These are phyloP conservation scores for Talaromyces borbonicus DNA, from an alignment of 495 filamentous ascomycete species.

Conservation along the genomic window DNA sequence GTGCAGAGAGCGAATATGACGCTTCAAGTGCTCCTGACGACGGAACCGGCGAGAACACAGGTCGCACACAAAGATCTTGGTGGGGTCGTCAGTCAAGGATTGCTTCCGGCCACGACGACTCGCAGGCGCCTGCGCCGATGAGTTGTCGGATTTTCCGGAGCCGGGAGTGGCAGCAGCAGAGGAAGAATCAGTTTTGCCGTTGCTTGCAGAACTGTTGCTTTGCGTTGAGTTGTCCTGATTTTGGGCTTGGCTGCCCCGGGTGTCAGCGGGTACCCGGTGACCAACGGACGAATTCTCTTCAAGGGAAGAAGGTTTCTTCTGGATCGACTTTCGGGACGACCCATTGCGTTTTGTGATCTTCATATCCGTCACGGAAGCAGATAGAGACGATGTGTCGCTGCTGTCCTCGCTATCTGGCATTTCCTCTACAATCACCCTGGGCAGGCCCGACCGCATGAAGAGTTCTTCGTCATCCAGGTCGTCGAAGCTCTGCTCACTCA, in stretches of 20 bases:
- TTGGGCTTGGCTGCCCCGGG: conserved; percentile 9
- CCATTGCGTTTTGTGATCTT: conserved; percentile 52
- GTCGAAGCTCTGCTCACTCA: conserved; percentile 68
- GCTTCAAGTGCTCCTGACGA: conserved; percentile 96
- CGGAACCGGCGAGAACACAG: conserved; percentile 96
- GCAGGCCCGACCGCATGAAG: conserved; percentile 42
- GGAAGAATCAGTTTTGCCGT: conserved; percentile 11
- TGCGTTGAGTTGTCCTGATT: conserved; percentile 8
- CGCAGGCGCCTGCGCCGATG: conserved; percentile 46
- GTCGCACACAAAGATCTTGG: conserved; percentile 96
- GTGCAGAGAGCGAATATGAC: conserved; percentile 96
- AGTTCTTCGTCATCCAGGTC: conserved; percentile 58
- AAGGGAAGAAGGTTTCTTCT: conserved; percentile 17
- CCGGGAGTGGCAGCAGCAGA: conserved; percentile 11
- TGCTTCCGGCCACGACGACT: conserved; percentile 97
- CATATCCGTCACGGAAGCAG: too few species aligned
- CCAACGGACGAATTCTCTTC: conserved; percentile 2
- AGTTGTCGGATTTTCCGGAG: conserved; percentile 19
- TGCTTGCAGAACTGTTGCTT: conserved; percentile 12
- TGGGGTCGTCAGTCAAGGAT: conserved; percentile 93
- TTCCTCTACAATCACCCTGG: conserved; percentile 29
- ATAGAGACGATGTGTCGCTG: conserved; percentile 21
- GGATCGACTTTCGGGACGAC: conserved; percentile 40
- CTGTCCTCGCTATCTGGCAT: conserved; percentile 17
- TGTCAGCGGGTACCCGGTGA: conserved; percentile 14